phyloP scores from a whole-genome alignment of 2,329 filamentous ascomycete species.

The Huntiella moniliformis region DNA sequence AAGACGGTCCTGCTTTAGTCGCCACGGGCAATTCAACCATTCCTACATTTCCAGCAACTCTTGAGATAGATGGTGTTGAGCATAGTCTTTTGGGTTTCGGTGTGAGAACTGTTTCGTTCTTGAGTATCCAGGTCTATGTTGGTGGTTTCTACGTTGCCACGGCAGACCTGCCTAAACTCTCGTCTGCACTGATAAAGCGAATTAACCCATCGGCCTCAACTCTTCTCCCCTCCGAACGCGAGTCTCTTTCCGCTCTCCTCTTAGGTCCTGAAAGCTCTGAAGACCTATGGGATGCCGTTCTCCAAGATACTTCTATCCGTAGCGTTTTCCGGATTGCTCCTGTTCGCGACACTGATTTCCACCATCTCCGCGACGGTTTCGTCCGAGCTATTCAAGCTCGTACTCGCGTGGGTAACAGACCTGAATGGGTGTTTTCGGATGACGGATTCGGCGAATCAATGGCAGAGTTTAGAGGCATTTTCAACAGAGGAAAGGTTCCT shows the following conservation, averaged over 20 bases:
- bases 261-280: conserved; percentile 52
- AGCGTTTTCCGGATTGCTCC: conserved; percentile 71
- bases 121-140: conserved; percentile 83
- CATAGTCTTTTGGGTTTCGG: conserved; percentile 82
- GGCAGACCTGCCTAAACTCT: conserved; percentile 61
- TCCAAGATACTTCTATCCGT: conserved; percentile 48
- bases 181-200: conserved; percentile 55
- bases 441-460: conserved; percentile 61
- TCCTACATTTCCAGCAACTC: conserved; percentile 55
- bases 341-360: conserved; percentile 85
- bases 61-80: conserved; percentile 44
- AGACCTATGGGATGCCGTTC: conserved; percentile 53
- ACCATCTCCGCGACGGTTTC: conserved; percentile 79
- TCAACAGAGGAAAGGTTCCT: conserved; percentile 61
- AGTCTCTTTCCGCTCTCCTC: conserved; percentile 47
- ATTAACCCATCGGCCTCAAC: conserved; percentile 66
- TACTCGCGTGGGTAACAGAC: conserved; percentile 29
- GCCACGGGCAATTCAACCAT: conserved; percentile 65
- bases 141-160: conserved; percentile 83
- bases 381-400: conserved; percentile 66
- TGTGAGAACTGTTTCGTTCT: conserved; percentile 73
- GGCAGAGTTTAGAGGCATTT: conserved; percentile 61
- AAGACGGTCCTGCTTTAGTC: background rate
- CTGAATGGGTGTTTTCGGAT: conserved; percentile 38
- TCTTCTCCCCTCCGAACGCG: conserved; percentile 65